A percentile compares a stretch with the other conserved stretches of the same genome.
Conservation (phyloP, 2,329 filamentous ascomycete species). For the Aspergillus chevalieri region DNA sequence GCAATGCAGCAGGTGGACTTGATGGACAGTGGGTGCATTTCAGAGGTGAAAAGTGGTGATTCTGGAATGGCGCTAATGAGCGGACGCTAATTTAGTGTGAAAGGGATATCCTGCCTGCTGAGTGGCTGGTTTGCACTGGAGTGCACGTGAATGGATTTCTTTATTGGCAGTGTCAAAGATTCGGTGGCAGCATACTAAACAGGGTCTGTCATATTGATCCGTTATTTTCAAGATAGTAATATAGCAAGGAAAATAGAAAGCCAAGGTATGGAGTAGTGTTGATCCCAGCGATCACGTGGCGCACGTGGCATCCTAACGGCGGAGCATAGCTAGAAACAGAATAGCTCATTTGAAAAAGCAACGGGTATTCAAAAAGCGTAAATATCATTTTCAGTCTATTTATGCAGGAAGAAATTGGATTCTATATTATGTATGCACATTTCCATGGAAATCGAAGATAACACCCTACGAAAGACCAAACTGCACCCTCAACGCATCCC, state of each 20-base stretch:
- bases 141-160: neutral
- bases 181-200: neutral
- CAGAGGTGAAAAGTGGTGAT: neutral
- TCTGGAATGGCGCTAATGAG: neutral
- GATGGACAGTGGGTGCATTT: neutral
- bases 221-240: too few relatives aligned
- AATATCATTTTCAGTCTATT: neutral
- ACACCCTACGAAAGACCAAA: constrained; percentile 42
- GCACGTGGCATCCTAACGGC: neutral
- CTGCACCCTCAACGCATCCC: constrained; percentile 60
- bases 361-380: too few relatives aligned
- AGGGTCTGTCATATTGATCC: neutral
- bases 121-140: neutral
- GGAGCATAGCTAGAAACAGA: too few relatives aligned
- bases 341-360: too few relatives aligned
- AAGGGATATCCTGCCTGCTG: neutral
- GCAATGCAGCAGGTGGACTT: neutral
- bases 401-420: neutral
- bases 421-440: neutral
- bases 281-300: neutral
- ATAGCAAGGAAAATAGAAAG: too few relatives aligned
- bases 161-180: neutral
- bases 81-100: constrained; percentile 4
- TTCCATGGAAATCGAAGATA: neutral
- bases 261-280: too few relatives aligned